A percentile compares a stretch with the other conserved stretches of the same genome.
Evolutionary conservation across 768 basidiomycete species (phyloP).

Genomic region (Termitomyces sp.): DNA sequence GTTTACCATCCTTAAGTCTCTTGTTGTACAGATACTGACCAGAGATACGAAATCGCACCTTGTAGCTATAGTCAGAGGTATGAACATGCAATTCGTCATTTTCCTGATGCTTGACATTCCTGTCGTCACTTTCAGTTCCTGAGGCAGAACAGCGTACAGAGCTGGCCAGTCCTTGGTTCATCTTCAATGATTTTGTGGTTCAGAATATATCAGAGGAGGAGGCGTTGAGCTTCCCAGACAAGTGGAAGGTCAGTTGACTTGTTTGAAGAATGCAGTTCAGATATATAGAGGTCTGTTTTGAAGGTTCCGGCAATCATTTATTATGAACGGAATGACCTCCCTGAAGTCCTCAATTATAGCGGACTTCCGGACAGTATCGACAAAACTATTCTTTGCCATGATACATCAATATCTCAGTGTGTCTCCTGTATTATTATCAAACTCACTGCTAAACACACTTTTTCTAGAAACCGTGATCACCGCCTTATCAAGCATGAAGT

Average conservation of each 20-base stretch:
- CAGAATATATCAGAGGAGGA: constrained; percentile 80
- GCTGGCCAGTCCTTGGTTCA: constrained; percentile 65
- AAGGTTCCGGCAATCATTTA: constrained; percentile 90
- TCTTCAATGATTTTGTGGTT: constrained; percentile 97
- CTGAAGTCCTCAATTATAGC: constrained; percentile 54
- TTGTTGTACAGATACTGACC: constrained; percentile 74
- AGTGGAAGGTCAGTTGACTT: constrained; percentile 79
- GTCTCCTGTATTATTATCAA: constrained; percentile 16
- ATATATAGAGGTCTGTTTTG: constrained; percentile 14
- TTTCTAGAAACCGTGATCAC: constrained; percentile 67
- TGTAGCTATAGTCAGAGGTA: constrained; percentile 83
- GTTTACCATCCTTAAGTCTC: constrained; percentile 42
- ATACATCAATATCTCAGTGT: constrained; percentile 85
- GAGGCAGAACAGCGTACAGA: constrained; percentile 46
- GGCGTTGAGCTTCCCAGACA: constrained; percentile 80
- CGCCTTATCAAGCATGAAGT: constrained; percentile 73
- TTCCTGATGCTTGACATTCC: not conserved
- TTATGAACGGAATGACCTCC: constrained; percentile 69
- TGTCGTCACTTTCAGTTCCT: constrained; percentile 40
- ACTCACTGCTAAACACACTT: not conserved
- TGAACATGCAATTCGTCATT: constrained; percentile 12
- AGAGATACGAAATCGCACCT: constrained; percentile 77
- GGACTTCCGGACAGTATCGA: constrained; percentile 65
- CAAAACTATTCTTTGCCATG: constrained; percentile 69
- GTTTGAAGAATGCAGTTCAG: not conserved